Percentiles rank a stretch among this genome's conserved stretches.
These are phyloP conservation scores for Dalbergia oliveri DNA, from an alignment of 306 rosid genomes.

Conservation along the genomic window DNA sequence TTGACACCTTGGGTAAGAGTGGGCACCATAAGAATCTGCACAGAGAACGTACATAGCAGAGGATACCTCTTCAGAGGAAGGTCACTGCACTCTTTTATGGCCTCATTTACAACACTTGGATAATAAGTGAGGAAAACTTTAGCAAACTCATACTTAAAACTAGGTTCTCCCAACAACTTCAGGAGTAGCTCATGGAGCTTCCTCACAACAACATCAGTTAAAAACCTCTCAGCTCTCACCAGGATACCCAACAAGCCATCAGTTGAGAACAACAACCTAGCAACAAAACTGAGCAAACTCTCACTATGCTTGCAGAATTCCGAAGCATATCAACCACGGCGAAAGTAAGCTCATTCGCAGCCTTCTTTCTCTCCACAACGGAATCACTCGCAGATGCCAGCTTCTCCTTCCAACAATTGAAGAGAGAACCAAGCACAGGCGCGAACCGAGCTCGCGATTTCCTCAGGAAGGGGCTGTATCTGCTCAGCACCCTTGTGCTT, in stretches of 20 bases:
- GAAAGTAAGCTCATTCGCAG: slow-evolving; percentile 76
- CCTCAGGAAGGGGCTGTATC: slow-evolving; percentile 82
- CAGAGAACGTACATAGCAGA: slow-evolving; percentile 77
- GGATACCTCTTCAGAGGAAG: slow-evolving; percentile 61
- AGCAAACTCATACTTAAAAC: slow-evolving; percentile 86
- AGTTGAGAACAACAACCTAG: slow-evolving; percentile 64
- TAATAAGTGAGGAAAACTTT: slow-evolving; percentile 88
- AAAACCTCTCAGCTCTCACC: slow-evolving; percentile 80
- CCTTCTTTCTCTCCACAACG: slow-evolving; percentile 57
- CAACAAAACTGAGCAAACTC: slow-evolving; percentile 93
- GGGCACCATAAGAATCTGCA: slow-evolving; percentile 96
- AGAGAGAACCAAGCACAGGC: slow-evolving; percentile 79
- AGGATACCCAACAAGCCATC: slow-evolving; percentile 69
- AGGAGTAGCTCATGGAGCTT: slow-evolving; percentile 88
- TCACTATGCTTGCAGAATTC: slow-evolving; percentile 89
- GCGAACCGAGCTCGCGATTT: slow-evolving; percentile 56
- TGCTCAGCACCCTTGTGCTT: slow-evolving; percentile 92
- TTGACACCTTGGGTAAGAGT: slow-evolving; percentile 89
- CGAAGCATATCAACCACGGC: slow-evolving; percentile 84
- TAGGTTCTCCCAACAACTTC: slow-evolving; percentile 90
- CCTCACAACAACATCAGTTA: slow-evolving; percentile 61
- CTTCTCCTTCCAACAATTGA: slow-evolving; percentile 72
- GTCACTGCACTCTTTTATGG: slow-evolving; percentile 61
- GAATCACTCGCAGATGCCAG: slow-evolving; percentile 55
- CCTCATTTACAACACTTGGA: slow-evolving; percentile 77